phyloP scores from a whole-genome alignment of 176 grass and related monocot genomes.

The Olyra latifolia region DNA sequence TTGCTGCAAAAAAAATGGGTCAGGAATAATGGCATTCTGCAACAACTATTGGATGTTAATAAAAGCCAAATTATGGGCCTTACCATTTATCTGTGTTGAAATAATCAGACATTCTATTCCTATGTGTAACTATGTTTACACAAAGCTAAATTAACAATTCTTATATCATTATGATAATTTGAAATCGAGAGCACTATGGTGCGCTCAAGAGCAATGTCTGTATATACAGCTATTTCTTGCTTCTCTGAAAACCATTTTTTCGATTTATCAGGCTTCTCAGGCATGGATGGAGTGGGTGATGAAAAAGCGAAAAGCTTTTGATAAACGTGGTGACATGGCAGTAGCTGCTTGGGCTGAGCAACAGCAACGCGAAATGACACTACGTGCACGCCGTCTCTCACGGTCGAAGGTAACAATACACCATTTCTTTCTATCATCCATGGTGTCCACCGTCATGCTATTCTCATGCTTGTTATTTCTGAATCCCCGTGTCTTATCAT shows the following conservation, averaged over 20 bases:
- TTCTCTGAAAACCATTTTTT: constrained; percentile 29
- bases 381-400: constrained; percentile 67
- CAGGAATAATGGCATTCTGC: background rate
- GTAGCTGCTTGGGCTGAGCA: constrained; percentile 94
- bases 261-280: constrained; percentile 60
- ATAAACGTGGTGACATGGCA: constrained; percentile 91
- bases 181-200: background rate
- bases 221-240: background rate
- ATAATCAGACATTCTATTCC: background rate
- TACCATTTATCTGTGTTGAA: background rate
- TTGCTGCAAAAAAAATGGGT: background rate
- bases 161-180: background rate
- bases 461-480: background rate
- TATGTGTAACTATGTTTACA: background rate
- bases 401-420: constrained; percentile 66
- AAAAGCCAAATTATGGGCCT: background rate
- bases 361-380: constrained; percentile 77
- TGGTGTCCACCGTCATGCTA: background rate
- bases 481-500: background rate
- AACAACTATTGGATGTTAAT: background rate
- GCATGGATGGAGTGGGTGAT: constrained; percentile 92
- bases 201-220: background rate
- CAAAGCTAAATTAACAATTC: background rate
- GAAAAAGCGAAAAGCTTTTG: constrained; percentile 90
- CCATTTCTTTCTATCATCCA: background rate